These are phyloP conservation scores for Thielaviopsis ethacetica DNA, from an alignment of 2,329 filamentous ascomycete species.

Conservation along the genomic window DNA sequence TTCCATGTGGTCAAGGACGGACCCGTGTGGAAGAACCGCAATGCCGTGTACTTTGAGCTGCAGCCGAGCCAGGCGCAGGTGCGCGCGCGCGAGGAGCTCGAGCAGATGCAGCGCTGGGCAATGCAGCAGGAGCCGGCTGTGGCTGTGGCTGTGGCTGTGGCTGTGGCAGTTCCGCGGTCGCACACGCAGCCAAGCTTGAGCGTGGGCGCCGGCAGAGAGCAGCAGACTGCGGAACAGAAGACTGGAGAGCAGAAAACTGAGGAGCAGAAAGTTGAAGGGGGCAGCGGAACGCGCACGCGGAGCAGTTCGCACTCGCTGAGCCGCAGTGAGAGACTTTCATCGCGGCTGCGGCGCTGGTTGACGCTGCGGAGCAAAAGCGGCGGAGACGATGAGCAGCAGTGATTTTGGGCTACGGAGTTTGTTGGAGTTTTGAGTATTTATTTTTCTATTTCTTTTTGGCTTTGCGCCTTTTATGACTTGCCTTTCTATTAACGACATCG, in stretches of 20 bases:
- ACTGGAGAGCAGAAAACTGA: not conserved
- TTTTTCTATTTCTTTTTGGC: not conserved
- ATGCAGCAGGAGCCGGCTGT: too few species aligned
- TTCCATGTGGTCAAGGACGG: constrained; percentile 10
- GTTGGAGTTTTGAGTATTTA: not conserved
- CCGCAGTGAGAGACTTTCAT: constrained; percentile 1
- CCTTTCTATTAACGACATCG: too few species aligned
- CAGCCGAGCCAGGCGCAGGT: not conserved
- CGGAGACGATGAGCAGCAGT: not conserved
- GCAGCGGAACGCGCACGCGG: not conserved
- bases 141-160: too few species aligned
- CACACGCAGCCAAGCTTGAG: not conserved
- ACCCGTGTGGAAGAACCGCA: not conserved
- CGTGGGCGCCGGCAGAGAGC: not conserved
- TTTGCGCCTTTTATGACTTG: too few species aligned
- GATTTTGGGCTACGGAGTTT: not conserved
- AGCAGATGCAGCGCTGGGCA: not conserved
- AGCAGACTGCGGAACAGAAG: not conserved
- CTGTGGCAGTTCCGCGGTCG: too few species aligned
- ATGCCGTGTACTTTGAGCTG: constrained; percentile 7
- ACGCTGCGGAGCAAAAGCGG: not conserved
- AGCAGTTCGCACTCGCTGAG: not conserved
- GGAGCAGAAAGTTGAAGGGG: not conserved
- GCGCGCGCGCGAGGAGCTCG: not conserved
- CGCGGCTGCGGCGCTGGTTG: constrained; percentile 1